Evolutionary conservation across 345 rosid species (phyloP).

Genomic region (Litchi chinensis): DNA sequence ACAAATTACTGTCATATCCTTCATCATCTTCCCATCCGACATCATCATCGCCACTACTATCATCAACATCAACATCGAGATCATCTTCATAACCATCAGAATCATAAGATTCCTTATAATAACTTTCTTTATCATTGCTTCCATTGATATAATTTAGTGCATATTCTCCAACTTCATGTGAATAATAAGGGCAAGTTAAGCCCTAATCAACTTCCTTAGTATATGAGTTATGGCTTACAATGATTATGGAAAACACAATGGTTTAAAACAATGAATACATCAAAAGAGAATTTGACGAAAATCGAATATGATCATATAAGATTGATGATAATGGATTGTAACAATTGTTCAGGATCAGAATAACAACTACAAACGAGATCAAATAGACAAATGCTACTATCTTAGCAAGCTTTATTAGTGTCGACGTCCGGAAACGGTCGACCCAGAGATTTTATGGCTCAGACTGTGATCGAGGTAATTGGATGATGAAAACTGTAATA

Average conservation of each 20-base stretch:
- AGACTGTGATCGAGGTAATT: too few relatives aligned
- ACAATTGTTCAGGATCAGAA: conserved; percentile 11
- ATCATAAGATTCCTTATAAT: conserved; percentile 17
- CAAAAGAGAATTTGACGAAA: conserved; percentile 20
- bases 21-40: conserved; percentile 23
- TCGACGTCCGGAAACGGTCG: too few relatives aligned
- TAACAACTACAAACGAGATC: conserved; percentile 9
- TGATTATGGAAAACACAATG: conserved; percentile 24
- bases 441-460: too few relatives aligned
- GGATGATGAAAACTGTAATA: too few relatives aligned
- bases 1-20: conserved; percentile 27
- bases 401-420: conserved; percentile 35
- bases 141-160: background rate
- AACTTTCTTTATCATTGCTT: background rate
- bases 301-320: background rate
- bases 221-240: conserved; percentile 25
- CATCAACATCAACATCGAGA: too few relatives aligned
- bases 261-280: conserved; percentile 34
- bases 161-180: conserved; percentile 10
- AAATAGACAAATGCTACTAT: conserved; percentile 19
- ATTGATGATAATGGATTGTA: conserved; percentile 7
- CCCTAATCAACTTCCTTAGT: conserved; percentile 15
- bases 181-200: conserved; percentile 12
- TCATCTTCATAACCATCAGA: conserved; percentile 26
- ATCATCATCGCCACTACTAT: conserved; percentile 27